phyloP scores from a whole-genome alignment of 2,329 filamentous ascomycete genomes.

The Pseudogymnoascus sp. region DNA sequence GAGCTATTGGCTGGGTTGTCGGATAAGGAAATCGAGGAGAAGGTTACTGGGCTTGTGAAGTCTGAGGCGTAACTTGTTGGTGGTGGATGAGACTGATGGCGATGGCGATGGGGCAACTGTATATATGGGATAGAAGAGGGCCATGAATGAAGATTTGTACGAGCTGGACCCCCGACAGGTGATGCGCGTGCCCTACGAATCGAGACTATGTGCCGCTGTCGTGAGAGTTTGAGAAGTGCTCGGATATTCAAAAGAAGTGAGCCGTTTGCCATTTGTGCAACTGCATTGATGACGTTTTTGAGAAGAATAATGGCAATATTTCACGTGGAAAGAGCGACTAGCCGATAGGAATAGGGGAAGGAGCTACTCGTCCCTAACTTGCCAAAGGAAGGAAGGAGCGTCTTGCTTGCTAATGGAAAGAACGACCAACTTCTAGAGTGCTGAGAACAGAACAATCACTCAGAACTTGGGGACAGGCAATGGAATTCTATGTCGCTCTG shows the following conservation, averaged over 20 bases:
- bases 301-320: background rate
- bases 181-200: background rate
- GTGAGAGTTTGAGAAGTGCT: background rate
- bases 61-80: conserved; percentile 28
- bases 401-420: background rate
- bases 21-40: conserved; percentile 64
- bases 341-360: background rate
- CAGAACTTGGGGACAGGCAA: background rate
- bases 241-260: background rate
- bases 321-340: background rate
- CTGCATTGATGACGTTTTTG: background rate
- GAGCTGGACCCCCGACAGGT: background rate
- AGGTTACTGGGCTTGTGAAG: conserved; percentile 57
- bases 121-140: conserved; percentile 6
- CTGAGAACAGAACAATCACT: background rate
- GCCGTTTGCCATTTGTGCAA: background rate
- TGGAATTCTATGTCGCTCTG: background rate
- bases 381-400: background rate
- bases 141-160: conserved; percentile 6
- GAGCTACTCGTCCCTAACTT: background rate
- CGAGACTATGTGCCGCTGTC: background rate
- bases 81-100: background rate
- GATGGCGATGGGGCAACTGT: background rate
- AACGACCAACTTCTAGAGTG: background rate
- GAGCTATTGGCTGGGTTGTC: conserved; percentile 56